Evolutionary conservation across 495 filamentous ascomycete genomes (phyloP), one percentile per base, ranked within the genome.

Genomic region (Penicillium odoratum): DNA sequence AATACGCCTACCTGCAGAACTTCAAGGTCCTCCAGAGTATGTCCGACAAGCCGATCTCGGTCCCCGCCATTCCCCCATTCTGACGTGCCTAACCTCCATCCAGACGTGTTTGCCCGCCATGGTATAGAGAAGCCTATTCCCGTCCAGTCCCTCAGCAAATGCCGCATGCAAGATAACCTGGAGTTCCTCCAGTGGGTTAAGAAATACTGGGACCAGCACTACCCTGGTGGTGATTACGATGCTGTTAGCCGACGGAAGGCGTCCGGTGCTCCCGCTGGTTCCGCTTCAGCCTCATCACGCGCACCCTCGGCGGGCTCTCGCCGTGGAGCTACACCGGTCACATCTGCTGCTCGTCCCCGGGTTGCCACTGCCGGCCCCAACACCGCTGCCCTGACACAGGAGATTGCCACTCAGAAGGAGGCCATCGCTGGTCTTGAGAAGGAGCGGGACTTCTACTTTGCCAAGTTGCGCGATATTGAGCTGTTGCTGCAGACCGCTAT

Each of bases 151-250:
- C 87, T 98, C 55, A 82, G 92, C 61, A 98, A 97, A 75, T 98
- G 94, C 82, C 96, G 95, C 78, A 98, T 98, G 91, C 94, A 98
- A 77, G 94, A 98, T 72, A 98, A 98, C 78, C 91, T 98, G 59
- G 95, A 97, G 69, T 98, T 98, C 74, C 84, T 98, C 34, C 94
- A 98, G 78, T 98, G 91, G 90, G 86, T 83, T 52, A 98, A 98
- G 83, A 78, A 81, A 61, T 96, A 91, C 78, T 98, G 94, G 94
- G 95, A 98, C 69, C 93, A 97, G 69, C 92, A 97, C 81, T 98
- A 88, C 69, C 92, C 94, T 8, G 94, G 93, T 46, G 91, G 91
- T 51, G 94, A 98, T 60, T 98, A 98, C 75, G 94, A 98, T 74
- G 90, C 94, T 9, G 78, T 96, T 25, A 76, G 76, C 47, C 85